Percentiles rank a stretch among this genome's conserved stretches.
These are phyloP conservation scores for Acanthochlamys bracteata DNA, from an alignment of 106 monocot genomes.

Conservation along the genomic window DNA sequence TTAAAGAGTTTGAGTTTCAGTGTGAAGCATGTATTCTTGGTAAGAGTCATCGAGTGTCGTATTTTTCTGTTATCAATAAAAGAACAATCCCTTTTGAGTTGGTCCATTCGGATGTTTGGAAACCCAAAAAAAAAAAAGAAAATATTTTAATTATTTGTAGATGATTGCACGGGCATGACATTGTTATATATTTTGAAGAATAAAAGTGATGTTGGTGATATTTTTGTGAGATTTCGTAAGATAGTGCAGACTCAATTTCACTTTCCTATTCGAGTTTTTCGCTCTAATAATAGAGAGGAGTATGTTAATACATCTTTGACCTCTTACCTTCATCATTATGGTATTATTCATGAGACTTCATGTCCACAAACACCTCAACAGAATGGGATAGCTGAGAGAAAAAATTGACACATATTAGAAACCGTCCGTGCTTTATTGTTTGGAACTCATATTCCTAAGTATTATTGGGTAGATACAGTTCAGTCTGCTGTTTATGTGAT, in stretches of 20 bases:
- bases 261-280: no score
- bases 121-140: no score
- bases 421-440: not conserved
- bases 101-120: not conserved
- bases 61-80: not conserved
- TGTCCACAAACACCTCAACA: not conserved
- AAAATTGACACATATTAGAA: not conserved
- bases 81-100: not conserved
- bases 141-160: no score
- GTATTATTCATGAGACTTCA: not conserved
- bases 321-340: not conserved
- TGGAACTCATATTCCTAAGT: no score
- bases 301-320: not conserved
- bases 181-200: not conserved
- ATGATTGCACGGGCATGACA: not conserved
- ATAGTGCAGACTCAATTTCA: no score
- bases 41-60: not conserved
- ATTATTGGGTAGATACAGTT: no score
- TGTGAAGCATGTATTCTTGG: not conserved
- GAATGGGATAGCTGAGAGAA: not conserved
- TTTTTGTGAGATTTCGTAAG: not conserved
- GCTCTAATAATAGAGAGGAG: no score
- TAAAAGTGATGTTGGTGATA: not conserved
- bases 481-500: no score
- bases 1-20: no score